phyloP scores from a whole-genome alignment of 1,284 basidiomycete species.

The Sporisorium sorghi region DNA sequence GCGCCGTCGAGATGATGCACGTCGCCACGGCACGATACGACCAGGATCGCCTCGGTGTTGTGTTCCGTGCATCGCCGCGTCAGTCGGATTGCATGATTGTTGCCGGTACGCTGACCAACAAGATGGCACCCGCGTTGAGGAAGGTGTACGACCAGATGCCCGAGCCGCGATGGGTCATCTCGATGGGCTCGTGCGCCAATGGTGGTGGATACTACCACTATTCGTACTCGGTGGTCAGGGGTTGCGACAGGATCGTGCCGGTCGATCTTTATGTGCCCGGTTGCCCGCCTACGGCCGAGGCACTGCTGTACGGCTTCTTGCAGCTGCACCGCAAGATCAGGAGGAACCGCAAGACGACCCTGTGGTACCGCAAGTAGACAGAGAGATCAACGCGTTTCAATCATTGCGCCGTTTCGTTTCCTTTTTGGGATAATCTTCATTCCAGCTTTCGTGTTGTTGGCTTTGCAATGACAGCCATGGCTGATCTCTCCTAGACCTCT shows the following conservation, averaged over 20 bases:
- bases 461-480: constrained; percentile 3
- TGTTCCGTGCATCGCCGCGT: constrained; percentile 97
- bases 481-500: neutral
- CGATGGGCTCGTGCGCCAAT: constrained; percentile 99
- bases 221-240: constrained; percentile 97
- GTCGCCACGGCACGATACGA: constrained; percentile 99
- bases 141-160: constrained; percentile 69
- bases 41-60: constrained; percentile 95
- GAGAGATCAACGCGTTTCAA: neutral
- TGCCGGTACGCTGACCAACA: constrained; percentile 98
- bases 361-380: constrained; percentile 77
- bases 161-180: constrained; percentile 84
- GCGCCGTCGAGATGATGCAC: constrained; percentile 90
- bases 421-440: neutral
- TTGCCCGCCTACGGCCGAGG: constrained; percentile 89
- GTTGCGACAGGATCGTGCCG: constrained; percentile 98
- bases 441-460: neutral
- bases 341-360: constrained; percentile 84
- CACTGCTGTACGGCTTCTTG: constrained; percentile 77
- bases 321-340: constrained; percentile 98
- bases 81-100: constrained; percentile 99
- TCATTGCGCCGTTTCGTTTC: neutral
- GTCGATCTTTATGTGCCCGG: constrained; percentile 89
- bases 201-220: constrained; percentile 95
- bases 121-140: constrained; percentile 85